Percentiles rank a stretch among this genome's conserved stretches.
Evolutionary conservation across 805 yeast species (phyloP).

Genomic region (Pichia paraexigua): DNA sequence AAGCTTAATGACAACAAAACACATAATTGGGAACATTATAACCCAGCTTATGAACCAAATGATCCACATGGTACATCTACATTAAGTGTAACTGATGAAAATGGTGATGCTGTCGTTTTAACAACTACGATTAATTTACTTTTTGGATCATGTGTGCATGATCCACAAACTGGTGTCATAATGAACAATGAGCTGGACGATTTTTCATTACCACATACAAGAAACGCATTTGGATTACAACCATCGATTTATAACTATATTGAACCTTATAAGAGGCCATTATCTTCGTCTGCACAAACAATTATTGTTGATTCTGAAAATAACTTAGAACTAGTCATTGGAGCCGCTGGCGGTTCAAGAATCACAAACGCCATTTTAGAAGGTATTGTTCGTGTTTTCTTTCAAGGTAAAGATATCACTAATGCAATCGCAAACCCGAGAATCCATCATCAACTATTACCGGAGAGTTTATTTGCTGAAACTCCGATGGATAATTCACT

Average conservation of each 20-base stretch:
- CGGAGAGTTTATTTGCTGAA: conserved; percentile 61
- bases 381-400: conserved; percentile 61
- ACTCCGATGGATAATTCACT: conserved; percentile 36
- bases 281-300: conserved; percentile 77
- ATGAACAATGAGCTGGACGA: conserved; percentile 94
- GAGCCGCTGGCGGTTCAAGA: conserved; percentile 92
- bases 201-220: conserved; percentile 61
- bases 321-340: conserved; percentile 59
- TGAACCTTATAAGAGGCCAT: conserved; percentile 70
- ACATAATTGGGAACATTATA: conserved; percentile 59
- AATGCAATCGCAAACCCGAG: conserved; percentile 75
- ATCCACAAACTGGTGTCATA: conserved; percentile 72
- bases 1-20: conserved; percentile 55
- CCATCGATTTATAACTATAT: conserved; percentile 79
- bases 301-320: conserved; percentile 43
- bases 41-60: conserved; percentile 67
- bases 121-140: conserved; percentile 82
- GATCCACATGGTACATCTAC: conserved; percentile 93
- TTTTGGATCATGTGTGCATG: conserved; percentile 81
- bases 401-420: conserved; percentile 49
- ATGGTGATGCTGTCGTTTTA: conserved; percentile 73
- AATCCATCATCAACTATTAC: conserved; percentile 82
- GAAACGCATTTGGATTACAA: conserved; percentile 70
- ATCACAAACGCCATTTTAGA: conserved; percentile 79
- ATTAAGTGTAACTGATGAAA: conserved; percentile 65